Evolutionary conservation across 2,329 filamentous ascomycete genomes (phyloP).

Genomic region (Colletotrichum neosansevieriae): DNA sequence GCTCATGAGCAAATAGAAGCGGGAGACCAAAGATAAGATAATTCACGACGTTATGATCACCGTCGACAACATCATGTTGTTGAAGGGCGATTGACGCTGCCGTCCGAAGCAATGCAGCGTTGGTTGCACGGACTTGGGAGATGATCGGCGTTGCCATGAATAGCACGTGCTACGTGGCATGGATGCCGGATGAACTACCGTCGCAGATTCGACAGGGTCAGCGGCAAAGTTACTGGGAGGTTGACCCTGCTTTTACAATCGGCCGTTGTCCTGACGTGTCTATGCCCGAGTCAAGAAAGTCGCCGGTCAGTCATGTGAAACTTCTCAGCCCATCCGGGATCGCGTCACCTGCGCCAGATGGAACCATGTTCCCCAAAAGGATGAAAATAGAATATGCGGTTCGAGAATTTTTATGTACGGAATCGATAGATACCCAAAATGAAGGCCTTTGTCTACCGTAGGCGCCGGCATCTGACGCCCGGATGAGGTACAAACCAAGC

Average conservation of each 20-base stretch:
- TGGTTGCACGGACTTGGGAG: not conserved
- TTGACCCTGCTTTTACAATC: not conserved
- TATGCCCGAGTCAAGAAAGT: constrained; percentile 20
- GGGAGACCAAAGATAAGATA: not conserved
- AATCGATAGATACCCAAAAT: not conserved
- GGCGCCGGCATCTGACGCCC: constrained; percentile 5
- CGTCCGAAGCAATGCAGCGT: not conserved
- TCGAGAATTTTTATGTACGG: constrained; percentile 4
- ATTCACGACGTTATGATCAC: constrained; percentile 37
- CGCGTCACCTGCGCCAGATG: not conserved
- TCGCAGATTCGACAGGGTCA: not conserved
- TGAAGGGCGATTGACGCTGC: too few relatives aligned
- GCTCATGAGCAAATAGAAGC: constrained; percentile 60
- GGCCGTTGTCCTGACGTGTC: not conserved
- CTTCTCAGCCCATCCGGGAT: not conserved
- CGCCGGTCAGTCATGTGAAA: not conserved
- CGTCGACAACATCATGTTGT: not conserved
- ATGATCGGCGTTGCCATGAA: not conserved
- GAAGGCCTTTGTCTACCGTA: constrained; percentile 2
- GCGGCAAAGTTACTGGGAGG: not conserved
- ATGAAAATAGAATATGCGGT: not conserved
- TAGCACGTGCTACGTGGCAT: not conserved
- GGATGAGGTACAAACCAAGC: not conserved
- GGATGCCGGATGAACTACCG: not conserved
- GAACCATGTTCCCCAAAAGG: too few relatives aligned